Evolutionary conservation across 306 rosid genomes (phyloP).

Genomic region (Dalbergia cultrata): DNA sequence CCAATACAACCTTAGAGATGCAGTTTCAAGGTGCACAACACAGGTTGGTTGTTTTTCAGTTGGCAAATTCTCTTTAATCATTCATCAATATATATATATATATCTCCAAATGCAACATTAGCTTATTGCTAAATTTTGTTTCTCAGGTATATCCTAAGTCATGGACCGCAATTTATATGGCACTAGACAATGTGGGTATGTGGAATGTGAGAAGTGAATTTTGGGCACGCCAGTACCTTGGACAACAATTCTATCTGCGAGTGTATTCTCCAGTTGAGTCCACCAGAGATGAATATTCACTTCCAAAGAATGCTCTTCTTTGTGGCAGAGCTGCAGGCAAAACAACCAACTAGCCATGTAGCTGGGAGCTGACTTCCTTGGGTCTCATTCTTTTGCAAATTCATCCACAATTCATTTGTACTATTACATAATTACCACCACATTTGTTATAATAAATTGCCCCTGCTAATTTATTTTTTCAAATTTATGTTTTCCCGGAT

Average conservation of each 20-base stretch:
- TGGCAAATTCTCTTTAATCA: not conserved
- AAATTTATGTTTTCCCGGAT: not conserved
- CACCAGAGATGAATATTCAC: conserved; percentile 74
- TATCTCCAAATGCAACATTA: not conserved
- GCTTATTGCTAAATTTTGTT: not conserved
- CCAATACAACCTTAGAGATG: conserved; percentile 83
- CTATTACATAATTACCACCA: not conserved
- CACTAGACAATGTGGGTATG: conserved; percentile 92
- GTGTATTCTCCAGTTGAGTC: conserved; percentile 82
- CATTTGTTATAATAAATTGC: conserved; percentile 30
- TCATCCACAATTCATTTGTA: conserved; percentile 36
- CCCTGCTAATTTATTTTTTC: conserved; percentile 38
- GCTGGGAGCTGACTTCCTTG: not conserved
- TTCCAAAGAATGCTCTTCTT: conserved; percentile 91
- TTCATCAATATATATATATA: not conserved
- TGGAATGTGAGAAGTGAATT: conserved; percentile 90
- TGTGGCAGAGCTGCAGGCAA: conserved; percentile 83
- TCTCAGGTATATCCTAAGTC: conserved; percentile 88
- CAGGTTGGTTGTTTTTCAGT: conserved; percentile 61
- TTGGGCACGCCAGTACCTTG: conserved; percentile 92
- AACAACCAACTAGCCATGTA: conserved; percentile 33
- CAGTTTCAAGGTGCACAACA: conserved; percentile 80
- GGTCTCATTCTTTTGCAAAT: conserved; percentile 57
- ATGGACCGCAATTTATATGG: conserved; percentile 92
- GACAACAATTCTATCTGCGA: conserved; percentile 89